Percentiles rank a stretch among this genome's conserved stretches.
phyloP scores from a whole-genome alignment of 2,329 filamentous ascomycete species.

The Taxawa tesnikishii region DNA sequence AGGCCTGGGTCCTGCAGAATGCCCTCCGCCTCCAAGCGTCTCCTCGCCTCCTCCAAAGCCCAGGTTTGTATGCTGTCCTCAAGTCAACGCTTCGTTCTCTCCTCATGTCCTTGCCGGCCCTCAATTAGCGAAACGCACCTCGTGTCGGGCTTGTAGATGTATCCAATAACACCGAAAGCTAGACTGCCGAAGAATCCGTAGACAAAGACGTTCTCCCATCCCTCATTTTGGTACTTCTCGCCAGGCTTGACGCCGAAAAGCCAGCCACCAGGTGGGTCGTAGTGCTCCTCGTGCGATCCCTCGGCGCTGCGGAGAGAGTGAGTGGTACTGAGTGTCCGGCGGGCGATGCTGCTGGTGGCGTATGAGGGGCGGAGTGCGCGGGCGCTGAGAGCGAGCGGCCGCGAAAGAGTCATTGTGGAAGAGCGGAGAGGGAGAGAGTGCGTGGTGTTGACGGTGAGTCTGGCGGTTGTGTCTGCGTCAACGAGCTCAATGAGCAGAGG shows the following conservation, averaged over 20 bases:
- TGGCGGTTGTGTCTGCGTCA: too few species aligned
- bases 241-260: constrained; percentile 89
- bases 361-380: neutral
- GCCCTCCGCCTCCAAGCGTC: constrained; percentile 90
- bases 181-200: constrained; percentile 76
- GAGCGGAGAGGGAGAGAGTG: neutral
- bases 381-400: neutral
- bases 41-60: constrained; percentile 92
- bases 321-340: neutral
- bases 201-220: constrained; percentile 82
- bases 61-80: constrained; percentile 84
- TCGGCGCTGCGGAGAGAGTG: constrained; percentile 25
- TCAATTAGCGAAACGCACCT: constrained; percentile 58
- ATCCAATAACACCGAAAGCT: constrained; percentile 60
- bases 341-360: neutral
- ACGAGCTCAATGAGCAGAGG: too few species aligned
- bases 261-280: constrained; percentile 84
- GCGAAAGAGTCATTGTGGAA: neutral
- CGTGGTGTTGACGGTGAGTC: too few species aligned
- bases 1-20: constrained; percentile 65
- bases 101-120: neutral
- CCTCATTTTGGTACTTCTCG: constrained; percentile 91
- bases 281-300: constrained; percentile 66
- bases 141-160: constrained; percentile 96
- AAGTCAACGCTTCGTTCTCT: constrained; percentile 11